A percentile compares a stretch with the other conserved stretches of the same genome.
These are phyloP conservation scores for Alternaria hordeiaustralica DNA, from an alignment of 2,329 filamentous ascomycete species.

Conservation along the genomic window DNA sequence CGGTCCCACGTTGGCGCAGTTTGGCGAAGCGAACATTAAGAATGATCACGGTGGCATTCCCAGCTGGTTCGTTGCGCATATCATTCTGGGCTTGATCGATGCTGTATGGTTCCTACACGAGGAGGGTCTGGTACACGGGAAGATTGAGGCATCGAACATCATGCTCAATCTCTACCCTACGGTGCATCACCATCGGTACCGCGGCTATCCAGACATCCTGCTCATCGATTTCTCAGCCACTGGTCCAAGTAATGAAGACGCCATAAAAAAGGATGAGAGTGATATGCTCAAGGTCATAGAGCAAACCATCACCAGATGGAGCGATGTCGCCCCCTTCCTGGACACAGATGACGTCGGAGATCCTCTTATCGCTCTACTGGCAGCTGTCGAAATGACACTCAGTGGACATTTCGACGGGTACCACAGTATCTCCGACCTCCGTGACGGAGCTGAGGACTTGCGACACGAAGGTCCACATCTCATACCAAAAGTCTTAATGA, in stretches of 20 bases:
- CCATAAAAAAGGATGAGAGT: conserved; percentile 1
- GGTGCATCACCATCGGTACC: conserved; percentile 8
- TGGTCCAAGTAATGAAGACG: not conserved
- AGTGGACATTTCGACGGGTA: not conserved
- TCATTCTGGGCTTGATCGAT: conserved; percentile 15
- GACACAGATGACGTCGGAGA: not conserved
- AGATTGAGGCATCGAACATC: conserved; percentile 4
- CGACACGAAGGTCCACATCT: conserved; percentile 7
- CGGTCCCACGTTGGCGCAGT: conserved; percentile 12
- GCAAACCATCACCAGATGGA: conserved; percentile 8
- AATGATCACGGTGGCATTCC: not conserved
- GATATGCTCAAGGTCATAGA: conserved; percentile 6
- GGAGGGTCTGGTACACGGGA: conserved; percentile 7
- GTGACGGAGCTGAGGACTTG: not conserved
- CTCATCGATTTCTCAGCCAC: conserved; percentile 10
- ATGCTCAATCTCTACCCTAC: conserved; percentile 13
- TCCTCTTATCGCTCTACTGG: not conserved
- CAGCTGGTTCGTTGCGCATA: conserved; percentile 20
- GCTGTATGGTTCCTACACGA: conserved; percentile 9
- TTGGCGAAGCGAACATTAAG: not conserved
- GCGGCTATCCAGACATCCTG: conserved; percentile 18
- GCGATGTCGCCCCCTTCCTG: conserved; percentile 2
- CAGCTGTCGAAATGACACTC: not conserved
- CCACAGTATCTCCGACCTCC: not conserved
- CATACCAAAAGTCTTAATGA: conserved; percentile 3